Evolutionary conservation across 2,329 filamentous ascomycete genomes (phyloP).

Genomic region (Trichoderma sp.): DNA sequence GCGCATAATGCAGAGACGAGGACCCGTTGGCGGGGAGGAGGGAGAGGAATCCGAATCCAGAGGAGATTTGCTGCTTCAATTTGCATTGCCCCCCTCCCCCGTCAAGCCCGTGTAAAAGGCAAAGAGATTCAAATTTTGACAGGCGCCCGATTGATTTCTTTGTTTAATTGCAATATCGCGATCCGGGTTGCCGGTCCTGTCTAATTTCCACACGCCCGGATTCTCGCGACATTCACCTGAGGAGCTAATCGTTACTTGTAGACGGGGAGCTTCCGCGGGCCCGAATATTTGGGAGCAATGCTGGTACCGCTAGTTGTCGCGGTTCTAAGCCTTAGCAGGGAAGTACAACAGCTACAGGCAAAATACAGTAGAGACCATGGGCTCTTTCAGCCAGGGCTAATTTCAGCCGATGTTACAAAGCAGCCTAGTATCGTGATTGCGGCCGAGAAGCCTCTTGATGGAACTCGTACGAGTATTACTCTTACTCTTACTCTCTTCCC

Average conservation of each 20-base stretch:
- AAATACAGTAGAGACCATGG: background rate
- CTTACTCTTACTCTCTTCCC: background rate
- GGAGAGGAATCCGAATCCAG: background rate
- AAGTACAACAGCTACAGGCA: background rate
- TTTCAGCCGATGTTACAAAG: background rate
- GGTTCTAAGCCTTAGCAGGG: slow-evolving; percentile 1
- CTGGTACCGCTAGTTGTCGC: background rate
- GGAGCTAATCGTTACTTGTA: background rate
- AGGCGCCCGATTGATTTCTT: background rate
- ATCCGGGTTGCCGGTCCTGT: slow-evolving; percentile 11
- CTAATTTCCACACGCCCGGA: slow-evolving; percentile 19
- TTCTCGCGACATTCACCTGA: background rate
- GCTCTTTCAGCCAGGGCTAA: background rate
- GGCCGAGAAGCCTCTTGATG: background rate
- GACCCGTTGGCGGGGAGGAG: background rate
- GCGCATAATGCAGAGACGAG: background rate
- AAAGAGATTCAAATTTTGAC: background rate
- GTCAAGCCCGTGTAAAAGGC: background rate
- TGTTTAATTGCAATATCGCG: slow-evolving; percentile 12
- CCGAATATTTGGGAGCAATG: slow-evolving; percentile 12
- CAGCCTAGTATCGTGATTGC: background rate
- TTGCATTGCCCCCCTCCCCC: background rate
- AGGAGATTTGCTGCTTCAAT: background rate
- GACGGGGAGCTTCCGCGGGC: slow-evolving; percentile 16
- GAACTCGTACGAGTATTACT: background rate